A percentile compares a stretch with the other conserved stretches of the same genome.
phyloP scores from a whole-genome alignment of 2,329 filamentous ascomycete species.

The Blastomyces percursus region DNA sequence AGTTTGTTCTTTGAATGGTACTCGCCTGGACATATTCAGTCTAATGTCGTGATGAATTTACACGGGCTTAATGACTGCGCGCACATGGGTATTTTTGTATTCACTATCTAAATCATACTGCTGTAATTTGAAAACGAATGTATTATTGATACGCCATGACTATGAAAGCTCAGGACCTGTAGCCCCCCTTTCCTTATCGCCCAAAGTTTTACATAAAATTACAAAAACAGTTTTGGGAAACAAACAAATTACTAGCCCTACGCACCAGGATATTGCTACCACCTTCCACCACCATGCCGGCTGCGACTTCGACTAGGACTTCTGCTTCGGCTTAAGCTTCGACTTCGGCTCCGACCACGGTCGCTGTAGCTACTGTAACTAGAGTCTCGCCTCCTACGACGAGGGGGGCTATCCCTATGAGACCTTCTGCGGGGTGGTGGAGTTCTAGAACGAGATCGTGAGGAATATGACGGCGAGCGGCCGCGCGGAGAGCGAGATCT shows the following conservation, averaged over 20 bases:
- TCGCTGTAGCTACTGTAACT: slow-evolving; percentile 50
- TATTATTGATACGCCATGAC: background rate
- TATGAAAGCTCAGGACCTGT: background rate
- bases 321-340: slow-evolving; percentile 39
- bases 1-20: background rate
- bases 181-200: background rate
- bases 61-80: background rate
- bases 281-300: slow-evolving; percentile 21
- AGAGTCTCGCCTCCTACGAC: slow-evolving; percentile 44
- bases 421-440: slow-evolving; percentile 31
- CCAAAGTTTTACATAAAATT: background rate
- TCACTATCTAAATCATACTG: background rate
- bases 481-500: slow-evolving; percentile 32
- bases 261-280: slow-evolving; percentile 5
- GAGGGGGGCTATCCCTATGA: slow-evolving; percentile 26
- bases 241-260: background rate
- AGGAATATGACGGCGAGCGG: slow-evolving; percentile 28
- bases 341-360: slow-evolving; percentile 42
- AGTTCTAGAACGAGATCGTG: slow-evolving; percentile 32
- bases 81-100: background rate
- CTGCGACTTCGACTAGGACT: slow-evolving; percentile 37
- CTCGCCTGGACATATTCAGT: background rate
- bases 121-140: background rate
- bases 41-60: background rate
- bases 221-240: background rate